Evolutionary conservation across 306 rosid species (phyloP).

Genomic region (Cucumis sativus): Cucumber_9930_V3 NC_026661.2:21604001-21604500

Average conservation of each 20-base stretch:
- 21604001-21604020: constrained; percentile 13
- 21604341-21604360: constrained; percentile 92
- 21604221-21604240: constrained; percentile 48
- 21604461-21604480: constrained; percentile 61
- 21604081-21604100: constrained; percentile 20
- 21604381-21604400: constrained; percentile 56
- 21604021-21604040: not conserved
- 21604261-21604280: constrained; percentile 35
- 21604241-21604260: constrained; percentile 24
- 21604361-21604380: constrained; percentile 75
- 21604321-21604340: constrained; percentile 90
- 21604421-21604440: constrained; percentile 89
- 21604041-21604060: constrained; percentile 10
- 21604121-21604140: constrained; percentile 60
- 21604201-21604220: constrained; percentile 51
- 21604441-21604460: constrained; percentile 57
- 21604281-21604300: constrained; percentile 57
- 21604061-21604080: constrained; percentile 18
- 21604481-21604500: constrained; percentile 57
- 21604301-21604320: constrained; percentile 65
- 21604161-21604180: constrained; percentile 54
- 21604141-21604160: constrained; percentile 40
- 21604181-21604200: constrained; percentile 72
- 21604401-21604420: constrained; percentile 83
- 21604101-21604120: constrained; percentile 47